Percentiles rank a stretch among this genome's conserved stretches.
These are phyloP conservation scores for Sistotremastrum suecicum DNA, from an alignment of 768 basidiomycete species.

Conservation along the genomic window DNA sequence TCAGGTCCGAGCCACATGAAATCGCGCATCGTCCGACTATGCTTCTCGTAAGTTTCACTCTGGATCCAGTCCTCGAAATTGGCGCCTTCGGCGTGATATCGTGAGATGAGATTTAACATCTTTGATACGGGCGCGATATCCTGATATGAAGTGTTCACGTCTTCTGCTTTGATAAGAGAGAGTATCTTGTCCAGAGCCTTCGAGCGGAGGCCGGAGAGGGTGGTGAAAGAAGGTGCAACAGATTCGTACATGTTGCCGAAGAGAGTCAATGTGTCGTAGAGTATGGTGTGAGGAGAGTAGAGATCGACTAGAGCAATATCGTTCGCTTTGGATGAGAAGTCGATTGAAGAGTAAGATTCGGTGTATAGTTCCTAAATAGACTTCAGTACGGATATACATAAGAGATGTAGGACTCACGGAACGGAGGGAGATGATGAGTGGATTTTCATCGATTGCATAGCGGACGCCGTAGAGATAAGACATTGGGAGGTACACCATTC, in stretches of 20 bases:
- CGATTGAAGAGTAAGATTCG: conserved; percentile 63
- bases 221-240: conserved; percentile 59
- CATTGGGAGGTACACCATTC: conserved; percentile 87
- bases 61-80: conserved; percentile 55
- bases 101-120: conserved; percentile 85
- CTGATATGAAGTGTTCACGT: conserved; percentile 91
- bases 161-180: conserved; percentile 68
- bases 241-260: conserved; percentile 52
- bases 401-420: conserved; percentile 29
- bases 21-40: conserved; percentile 64
- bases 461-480: conserved; percentile 65
- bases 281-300: conserved; percentile 64
- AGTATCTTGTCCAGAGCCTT: conserved; percentile 37
- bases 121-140: conserved; percentile 87
- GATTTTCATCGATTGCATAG: conserved; percentile 56
- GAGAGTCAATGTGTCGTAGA: conserved; percentile 43
- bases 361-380: conserved; percentile 64
- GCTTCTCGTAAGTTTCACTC: conserved; percentile 23
- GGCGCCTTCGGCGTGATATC: conserved; percentile 60
- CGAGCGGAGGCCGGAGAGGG: conserved; percentile 51
- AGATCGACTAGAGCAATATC: conserved; percentile 67
- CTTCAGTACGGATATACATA: background rate
- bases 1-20: conserved; percentile 89
- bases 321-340: conserved; percentile 87
- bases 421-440: conserved; percentile 62